Evolutionary conservation across 139 green algal species (phyloP), one percentile per base, ranked within the genome.

Genomic region (Zygnema circumcarinatum): DNA sequence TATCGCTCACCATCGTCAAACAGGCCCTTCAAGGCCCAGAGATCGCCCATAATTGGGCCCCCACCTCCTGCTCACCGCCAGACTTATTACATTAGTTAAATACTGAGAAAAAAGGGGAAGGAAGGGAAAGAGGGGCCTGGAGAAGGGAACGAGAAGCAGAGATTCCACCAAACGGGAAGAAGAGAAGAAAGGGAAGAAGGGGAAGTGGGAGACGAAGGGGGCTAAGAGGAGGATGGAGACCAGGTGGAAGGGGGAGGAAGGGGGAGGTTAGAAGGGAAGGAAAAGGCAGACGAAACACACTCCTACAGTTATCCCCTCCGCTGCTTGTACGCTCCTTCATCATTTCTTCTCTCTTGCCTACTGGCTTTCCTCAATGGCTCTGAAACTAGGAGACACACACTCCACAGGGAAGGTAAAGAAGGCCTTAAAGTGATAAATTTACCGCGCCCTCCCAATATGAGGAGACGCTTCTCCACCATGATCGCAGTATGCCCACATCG

Each of bases 381-480:
- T 16, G 1, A 67, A 25, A 7, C 68, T 3, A 53, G 20, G 35
- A 35, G 20, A 16, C 68, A 74, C 67, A n/a, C 78, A n/a, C n/a
- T n/a, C n/a, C n/a, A n/a, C n/a, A n/a, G n/a, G n/a, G n/a, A n/a
- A n/a, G n/a, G n/a, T n/a, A n/a, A n/a, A n/a, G n/a, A n/a, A n/a
- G n/a, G n/a, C n/a, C n/a, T n/a, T n/a, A n/a, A n/a, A n/a, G n/a
- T n/a, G n/a, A n/a, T n/a, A n/a, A n/a, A n/a, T 68, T 86, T n/a
- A 78, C 82, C 74, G 81, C 82, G 31, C n/a, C 82, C 83, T 22
- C 80, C 74, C 25, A 88, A 88, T 20, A 88, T 88, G 74, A 88
- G 76, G 2, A 88, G 76, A 3, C 83, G 75, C 39, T 80, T 89
- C 38, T 88, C 81, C 79, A 88, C 82, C 79, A 88, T 39, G 22